phyloP scores from a whole-genome alignment of 2,329 filamentous ascomycete species.

The Xylaria sp. region DNA sequence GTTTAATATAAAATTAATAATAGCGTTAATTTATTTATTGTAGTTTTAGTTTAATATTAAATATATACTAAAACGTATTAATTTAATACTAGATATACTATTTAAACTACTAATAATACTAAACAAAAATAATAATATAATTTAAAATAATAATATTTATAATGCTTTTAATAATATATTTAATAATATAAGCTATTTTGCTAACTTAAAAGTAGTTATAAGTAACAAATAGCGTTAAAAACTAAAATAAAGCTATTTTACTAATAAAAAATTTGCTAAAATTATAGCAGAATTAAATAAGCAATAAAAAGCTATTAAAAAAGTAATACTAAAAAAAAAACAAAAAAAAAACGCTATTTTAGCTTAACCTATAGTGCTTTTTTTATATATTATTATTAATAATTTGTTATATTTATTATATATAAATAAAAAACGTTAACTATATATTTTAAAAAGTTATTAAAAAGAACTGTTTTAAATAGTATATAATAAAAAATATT shows the following conservation, averaged over 20 bases:
- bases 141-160: background rate
- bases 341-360: background rate
- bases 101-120: background rate
- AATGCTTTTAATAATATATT: background rate
- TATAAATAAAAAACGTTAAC: background rate
- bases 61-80: slow-evolving; percentile 7
- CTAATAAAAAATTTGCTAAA: background rate
- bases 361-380: background rate
- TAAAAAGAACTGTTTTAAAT: background rate
- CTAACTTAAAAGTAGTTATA: background rate
- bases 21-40: background rate
- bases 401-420: background rate
- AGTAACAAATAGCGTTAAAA: background rate
- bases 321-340: background rate
- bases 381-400: background rate
- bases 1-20: slow-evolving; percentile 7
- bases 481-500: background rate
- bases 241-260: background rate
- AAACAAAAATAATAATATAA: background rate
- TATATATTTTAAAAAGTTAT: background rate
- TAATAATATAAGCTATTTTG: background rate
- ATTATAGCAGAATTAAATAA: background rate
- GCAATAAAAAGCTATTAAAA: background rate
- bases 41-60: slow-evolving; percentile 1
- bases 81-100: background rate